Evolutionary conservation across 495 filamentous ascomycete species (phyloP).

Genomic region (Chlorociboria aeruginascens): DNA sequence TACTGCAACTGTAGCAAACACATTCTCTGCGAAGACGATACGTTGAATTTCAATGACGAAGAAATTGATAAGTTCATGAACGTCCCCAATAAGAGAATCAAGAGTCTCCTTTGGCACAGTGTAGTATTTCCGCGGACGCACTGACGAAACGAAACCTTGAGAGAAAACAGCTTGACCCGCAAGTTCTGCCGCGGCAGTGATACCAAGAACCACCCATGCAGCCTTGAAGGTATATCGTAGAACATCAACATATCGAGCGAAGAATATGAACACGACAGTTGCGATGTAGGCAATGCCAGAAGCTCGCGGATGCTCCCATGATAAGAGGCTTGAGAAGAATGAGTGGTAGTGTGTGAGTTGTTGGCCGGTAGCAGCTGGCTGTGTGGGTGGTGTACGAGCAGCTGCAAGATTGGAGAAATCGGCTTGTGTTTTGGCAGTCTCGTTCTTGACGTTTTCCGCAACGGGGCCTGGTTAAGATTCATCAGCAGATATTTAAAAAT

Average conservation of each 20-base stretch:
- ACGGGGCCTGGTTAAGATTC: conserved; percentile 49
- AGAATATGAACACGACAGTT: conserved; percentile 71
- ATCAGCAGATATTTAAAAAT: neutral
- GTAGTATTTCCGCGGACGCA: conserved; percentile 88
- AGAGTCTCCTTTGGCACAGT: conserved; percentile 77
- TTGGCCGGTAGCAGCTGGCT: conserved; percentile 66
- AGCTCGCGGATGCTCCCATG: conserved; percentile 54
- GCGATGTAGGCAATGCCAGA: conserved; percentile 73
- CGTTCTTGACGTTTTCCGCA: conserved; percentile 63
- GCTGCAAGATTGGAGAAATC: conserved; percentile 70
- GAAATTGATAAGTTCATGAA: conserved; percentile 92
- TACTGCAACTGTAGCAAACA: conserved; percentile 69
- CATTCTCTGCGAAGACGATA: conserved; percentile 88
- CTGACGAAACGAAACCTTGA: conserved; percentile 68
- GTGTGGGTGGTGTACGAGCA: conserved; percentile 53
- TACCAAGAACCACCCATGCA: conserved; percentile 49
- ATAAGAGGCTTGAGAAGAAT: conserved; percentile 80
- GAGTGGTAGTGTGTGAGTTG: conserved; percentile 93
- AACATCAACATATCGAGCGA: conserved; percentile 79
- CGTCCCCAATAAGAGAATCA: conserved; percentile 67
- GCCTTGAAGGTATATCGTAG: conserved; percentile 82
- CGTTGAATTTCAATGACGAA: conserved; percentile 95
- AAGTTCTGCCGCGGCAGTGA: conserved; percentile 66
- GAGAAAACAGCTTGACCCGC: conserved; percentile 64
- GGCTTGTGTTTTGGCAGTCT: conserved; percentile 53